Percentiles rank a stretch among this genome's conserved stretches.
Evolutionary conservation across 1,284 basidiomycete genomes (phyloP).

Genomic region (Stygiomarasmius scandens): DNA sequence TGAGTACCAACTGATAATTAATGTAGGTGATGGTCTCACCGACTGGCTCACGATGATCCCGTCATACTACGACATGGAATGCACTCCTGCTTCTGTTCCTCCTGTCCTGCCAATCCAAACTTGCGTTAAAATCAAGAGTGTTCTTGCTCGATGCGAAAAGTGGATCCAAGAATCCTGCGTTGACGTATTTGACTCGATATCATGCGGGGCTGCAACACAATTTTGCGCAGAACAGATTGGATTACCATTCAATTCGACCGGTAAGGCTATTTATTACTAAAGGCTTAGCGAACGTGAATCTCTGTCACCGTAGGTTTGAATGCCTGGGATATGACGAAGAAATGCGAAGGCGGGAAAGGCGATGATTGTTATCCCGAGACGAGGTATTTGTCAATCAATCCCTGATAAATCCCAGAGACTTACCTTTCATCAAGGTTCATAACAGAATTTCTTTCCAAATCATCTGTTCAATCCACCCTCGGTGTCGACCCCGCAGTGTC

Average conservation of each 20-base stretch:
- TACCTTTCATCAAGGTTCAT: slow-evolving; percentile 34
- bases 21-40: slow-evolving; percentile 62
- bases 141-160: slow-evolving; percentile 52
- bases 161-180: slow-evolving; percentile 42
- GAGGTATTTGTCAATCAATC: slow-evolving; percentile 26
- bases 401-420: no score
- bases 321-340: slow-evolving; percentile 54
- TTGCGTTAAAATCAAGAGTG: slow-evolving; percentile 53
- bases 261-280: slow-evolving; percentile 21
- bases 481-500: slow-evolving; percentile 48
- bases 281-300: neutral
- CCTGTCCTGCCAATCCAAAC: slow-evolving; percentile 27
- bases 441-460: slow-evolving; percentile 47
- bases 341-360: slow-evolving; percentile 39
- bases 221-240: slow-evolving; percentile 41
- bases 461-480: slow-evolving; percentile 45
- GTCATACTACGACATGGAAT: slow-evolving; percentile 53
- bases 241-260: slow-evolving; percentile 27
- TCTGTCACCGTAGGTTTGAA: slow-evolving; percentile 37
- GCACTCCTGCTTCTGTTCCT: slow-evolving; percentile 47
- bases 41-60: slow-evolving; percentile 45
- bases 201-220: slow-evolving; percentile 40
- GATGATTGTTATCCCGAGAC: slow-evolving; percentile 41
- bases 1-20: neutral
- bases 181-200: slow-evolving; percentile 41